Evolutionary conservation across 768 basidiomycete species (phyloP).

Genomic region (Tulasnella sp.): DNA sequence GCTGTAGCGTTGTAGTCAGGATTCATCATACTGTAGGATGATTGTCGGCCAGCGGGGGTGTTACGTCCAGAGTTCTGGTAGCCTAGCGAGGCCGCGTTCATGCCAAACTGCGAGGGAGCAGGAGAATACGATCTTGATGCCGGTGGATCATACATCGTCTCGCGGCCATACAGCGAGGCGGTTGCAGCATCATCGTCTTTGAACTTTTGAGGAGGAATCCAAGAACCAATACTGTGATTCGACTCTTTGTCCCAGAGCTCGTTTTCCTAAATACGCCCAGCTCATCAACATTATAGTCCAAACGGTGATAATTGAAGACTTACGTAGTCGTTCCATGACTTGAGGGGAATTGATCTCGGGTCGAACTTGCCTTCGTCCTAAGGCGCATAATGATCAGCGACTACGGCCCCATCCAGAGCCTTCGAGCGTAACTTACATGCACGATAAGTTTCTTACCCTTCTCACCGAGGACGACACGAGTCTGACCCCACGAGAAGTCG

Average conservation of each 20-base stretch:
- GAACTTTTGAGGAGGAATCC: conserved; percentile 72
- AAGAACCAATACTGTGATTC: conserved; percentile 90
- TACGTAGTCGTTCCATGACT: conserved; percentile 96
- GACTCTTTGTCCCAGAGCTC: conserved; percentile 98
- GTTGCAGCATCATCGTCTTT: conserved; percentile 67
- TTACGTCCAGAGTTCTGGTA: conserved; percentile 31
- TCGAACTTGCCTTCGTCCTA: conserved; percentile 99
- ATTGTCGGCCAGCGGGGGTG: conserved; percentile 46
- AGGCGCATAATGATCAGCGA: conserved; percentile 11
- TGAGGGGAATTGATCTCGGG: conserved; percentile 85
- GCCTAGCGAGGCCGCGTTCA: conserved; percentile 33
- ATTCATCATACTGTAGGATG: conserved; percentile 30
- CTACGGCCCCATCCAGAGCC: background rate
- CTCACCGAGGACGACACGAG: conserved; percentile 89
- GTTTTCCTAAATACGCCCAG: conserved; percentile 57
- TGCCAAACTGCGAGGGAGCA: conserved; percentile 59
- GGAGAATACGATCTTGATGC: conserved; percentile 61
- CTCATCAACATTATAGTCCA: conserved; percentile 13
- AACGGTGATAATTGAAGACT: conserved; percentile 33
- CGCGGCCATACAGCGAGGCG: conserved; percentile 79
- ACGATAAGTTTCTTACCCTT: conserved; percentile 93
- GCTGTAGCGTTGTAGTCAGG: conserved; percentile 37
- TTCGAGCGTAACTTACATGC: conserved; percentile 57
- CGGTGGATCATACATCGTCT: conserved; percentile 74
- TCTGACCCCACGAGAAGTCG: conserved; percentile 94